Evolutionary conservation across 805 yeast species (phyloP).

Genomic region (Sugiyamaella chiloensis): DNA sequence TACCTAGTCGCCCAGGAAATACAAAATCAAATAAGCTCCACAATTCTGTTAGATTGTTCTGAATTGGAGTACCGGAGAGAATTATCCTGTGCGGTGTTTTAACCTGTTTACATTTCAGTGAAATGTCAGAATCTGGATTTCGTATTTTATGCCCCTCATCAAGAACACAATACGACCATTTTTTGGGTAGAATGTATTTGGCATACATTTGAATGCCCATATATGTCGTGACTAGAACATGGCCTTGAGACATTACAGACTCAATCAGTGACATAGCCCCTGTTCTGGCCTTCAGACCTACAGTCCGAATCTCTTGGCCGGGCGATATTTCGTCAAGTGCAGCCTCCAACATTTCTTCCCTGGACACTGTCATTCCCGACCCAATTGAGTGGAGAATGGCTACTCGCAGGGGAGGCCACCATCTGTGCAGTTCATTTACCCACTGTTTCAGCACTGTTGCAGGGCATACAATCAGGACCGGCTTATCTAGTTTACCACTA

Average conservation of each 20-base stretch:
- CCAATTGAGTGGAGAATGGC: slow-evolving; percentile 91
- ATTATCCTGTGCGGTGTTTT: slow-evolving; percentile 84
- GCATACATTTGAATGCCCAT: slow-evolving; percentile 76
- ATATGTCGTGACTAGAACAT: slow-evolving; percentile 86
- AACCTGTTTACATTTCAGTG: slow-evolving; percentile 78
- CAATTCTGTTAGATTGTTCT: slow-evolving; percentile 83
- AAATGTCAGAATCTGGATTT: slow-evolving; percentile 87
- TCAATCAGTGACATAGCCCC: slow-evolving; percentile 43
- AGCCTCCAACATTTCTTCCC: slow-evolving; percentile 30
- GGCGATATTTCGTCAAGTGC: slow-evolving; percentile 25
- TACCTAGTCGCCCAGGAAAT: slow-evolving; percentile 91
- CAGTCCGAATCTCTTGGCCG: slow-evolving; percentile 28
- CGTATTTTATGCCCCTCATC: slow-evolving; percentile 98
- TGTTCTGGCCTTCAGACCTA: slow-evolving; percentile 37
- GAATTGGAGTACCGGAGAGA: slow-evolving; percentile 94
- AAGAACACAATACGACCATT: slow-evolving; percentile 87
- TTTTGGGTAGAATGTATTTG: slow-evolving; percentile 54
- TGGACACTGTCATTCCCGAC: slow-evolving; percentile 60
- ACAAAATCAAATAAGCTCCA: slow-evolving; percentile 96
- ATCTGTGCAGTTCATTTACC: slow-evolving; percentile 92
- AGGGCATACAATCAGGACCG: slow-evolving; percentile 87
- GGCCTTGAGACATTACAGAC: slow-evolving; percentile 64
- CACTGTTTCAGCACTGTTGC: slow-evolving; percentile 96
- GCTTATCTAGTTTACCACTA: slow-evolving; percentile 68
- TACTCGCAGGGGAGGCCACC: slow-evolving; percentile 97